These are phyloP conservation scores for Dunaliella primolecta DNA, from an alignment of 139 green algal species.

Conservation along the genomic window DNA sequence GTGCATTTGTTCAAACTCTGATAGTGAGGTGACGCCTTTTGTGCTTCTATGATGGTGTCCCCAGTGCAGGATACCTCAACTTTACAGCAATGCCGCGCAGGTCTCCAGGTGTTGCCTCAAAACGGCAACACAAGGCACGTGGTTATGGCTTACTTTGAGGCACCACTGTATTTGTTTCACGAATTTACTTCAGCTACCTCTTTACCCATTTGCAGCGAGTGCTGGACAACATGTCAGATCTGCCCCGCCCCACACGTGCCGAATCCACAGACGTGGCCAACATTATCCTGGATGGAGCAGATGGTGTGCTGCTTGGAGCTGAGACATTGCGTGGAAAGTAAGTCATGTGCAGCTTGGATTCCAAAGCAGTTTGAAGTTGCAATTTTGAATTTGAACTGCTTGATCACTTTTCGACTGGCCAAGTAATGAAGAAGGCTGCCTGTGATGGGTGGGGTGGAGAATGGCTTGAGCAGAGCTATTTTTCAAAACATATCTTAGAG, in stretches of 20 bases:
- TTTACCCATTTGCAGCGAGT: conserved; percentile 50
- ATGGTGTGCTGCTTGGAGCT: conserved; percentile 81
- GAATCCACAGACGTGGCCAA: conserved; percentile 74
- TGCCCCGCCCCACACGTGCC: conserved; percentile 31
- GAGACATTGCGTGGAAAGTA: conserved; percentile 80
- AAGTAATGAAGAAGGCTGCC: background rate
- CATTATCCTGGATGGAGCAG: conserved; percentile 82
- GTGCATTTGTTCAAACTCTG: too few relatives aligned
- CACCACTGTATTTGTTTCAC: too few relatives aligned
- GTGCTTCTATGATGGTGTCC: too few relatives aligned
- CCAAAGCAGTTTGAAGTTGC: conserved; percentile 21
- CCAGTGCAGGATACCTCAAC: too few relatives aligned
- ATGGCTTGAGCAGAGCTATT: background rate
- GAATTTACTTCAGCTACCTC: too few relatives aligned
- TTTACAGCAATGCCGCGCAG: too few relatives aligned
- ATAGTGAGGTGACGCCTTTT: too few relatives aligned
- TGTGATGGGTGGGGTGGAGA: background rate
- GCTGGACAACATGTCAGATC: conserved; percentile 82
- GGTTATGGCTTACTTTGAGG: too few relatives aligned
- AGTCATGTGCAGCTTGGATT: conserved; percentile 67
- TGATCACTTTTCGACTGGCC: background rate
- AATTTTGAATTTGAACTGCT: too few relatives aligned
- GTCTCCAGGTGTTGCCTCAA: too few relatives aligned
- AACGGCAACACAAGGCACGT: too few relatives aligned
- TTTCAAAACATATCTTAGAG: background rate